Conservation (phyloP, 2,329 filamentous ascomycete genomes). For the Teratosphaeria gauchensis region DNA sequence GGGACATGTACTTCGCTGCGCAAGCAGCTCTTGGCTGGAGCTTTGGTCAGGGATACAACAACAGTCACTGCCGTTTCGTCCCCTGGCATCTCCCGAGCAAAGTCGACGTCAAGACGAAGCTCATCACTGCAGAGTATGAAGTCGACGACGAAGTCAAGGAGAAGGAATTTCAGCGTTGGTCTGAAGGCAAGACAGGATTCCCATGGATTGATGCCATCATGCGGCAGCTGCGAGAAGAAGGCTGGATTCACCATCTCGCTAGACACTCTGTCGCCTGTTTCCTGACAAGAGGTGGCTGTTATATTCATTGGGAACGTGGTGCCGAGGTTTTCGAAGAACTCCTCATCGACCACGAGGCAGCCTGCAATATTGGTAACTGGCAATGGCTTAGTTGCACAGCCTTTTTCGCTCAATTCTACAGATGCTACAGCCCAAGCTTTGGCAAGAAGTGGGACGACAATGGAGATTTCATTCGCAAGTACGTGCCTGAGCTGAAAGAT, state of each 20-base stretch:
- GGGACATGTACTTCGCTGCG: conserved; percentile 76
- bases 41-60: conserved; percentile 57
- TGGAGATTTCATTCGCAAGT: conserved; percentile 54
- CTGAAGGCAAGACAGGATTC: conserved; percentile 60
- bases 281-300: conserved; percentile 68
- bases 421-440: conserved; percentile 63
- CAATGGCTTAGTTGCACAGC: conserved; percentile 69
- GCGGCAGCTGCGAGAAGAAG: conserved; percentile 61
- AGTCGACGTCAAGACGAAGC: conserved; percentile 36
- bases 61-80: conserved; percentile 61
- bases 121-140: conserved; percentile 51
- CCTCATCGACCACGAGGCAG: conserved; percentile 64
- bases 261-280: conserved; percentile 73
- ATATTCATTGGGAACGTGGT: conserved; percentile 69
- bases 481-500: conserved; percentile 55
- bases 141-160: conserved; percentile 56
- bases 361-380: conserved; percentile 69
- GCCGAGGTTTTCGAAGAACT: conserved; percentile 70
- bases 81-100: conserved; percentile 68
- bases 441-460: conserved; percentile 67
- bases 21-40: conserved; percentile 57
- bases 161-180: conserved; percentile 59
- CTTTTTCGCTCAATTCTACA: conserved; percentile 63
- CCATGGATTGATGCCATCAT: conserved; percentile 75
- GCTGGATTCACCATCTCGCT: conserved; percentile 73